Evolutionary conservation across 306 rosid genomes (phyloP).

Genomic region (Acmispon strigosus): DNA sequence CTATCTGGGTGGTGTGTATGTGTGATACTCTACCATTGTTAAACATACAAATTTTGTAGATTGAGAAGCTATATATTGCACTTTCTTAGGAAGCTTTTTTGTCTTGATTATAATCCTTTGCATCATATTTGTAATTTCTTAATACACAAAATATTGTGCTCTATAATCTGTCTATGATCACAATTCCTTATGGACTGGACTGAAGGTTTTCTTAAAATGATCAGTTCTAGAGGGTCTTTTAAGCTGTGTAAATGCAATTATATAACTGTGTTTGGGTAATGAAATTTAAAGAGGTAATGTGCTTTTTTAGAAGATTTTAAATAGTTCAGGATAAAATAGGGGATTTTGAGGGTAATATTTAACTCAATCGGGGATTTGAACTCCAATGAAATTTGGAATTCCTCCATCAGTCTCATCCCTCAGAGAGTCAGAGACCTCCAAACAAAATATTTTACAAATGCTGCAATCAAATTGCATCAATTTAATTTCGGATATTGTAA

Average conservation of each 20-base stretch:
- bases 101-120: neutral
- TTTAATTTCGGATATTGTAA: no score
- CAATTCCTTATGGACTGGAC: neutral
- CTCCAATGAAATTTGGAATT: no score
- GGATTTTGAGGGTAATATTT: no score
- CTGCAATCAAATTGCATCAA: no score
- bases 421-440: no score
- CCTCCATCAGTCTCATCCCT: no score
- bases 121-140: neutral
- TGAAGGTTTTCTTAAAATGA: constrained; percentile 1
- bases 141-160: neutral
- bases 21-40: constrained; percentile 2
- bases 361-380: no score
- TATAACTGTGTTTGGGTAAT: neutral
- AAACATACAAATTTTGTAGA: neutral
- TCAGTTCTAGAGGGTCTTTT: neutral
- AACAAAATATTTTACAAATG: no score
- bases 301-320: no score
- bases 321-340: no score
- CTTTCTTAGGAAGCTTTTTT: neutral
- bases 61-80: neutral
- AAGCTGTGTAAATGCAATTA: neutral
- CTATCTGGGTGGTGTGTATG: neutral
- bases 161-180: neutral
- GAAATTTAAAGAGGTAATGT: no score